A percentile compares a stretch with the other conserved stretches of the same genome.
Conservation (phyloP, 1,139 yeast species). For the Pichia sp. region DNA sequence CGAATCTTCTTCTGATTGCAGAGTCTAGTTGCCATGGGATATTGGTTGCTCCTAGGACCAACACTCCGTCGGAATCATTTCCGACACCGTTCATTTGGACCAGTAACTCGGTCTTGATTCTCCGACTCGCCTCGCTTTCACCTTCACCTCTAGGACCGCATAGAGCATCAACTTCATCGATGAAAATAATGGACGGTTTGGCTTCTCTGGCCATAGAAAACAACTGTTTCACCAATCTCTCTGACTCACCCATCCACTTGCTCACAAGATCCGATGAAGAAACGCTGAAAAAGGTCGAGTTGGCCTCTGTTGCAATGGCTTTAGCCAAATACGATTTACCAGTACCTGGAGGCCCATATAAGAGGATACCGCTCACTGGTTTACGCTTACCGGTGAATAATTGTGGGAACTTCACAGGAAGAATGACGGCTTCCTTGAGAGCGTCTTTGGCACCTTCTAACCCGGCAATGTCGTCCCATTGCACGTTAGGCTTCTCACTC, state of each 20-base stretch:
- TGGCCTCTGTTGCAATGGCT: constrained; percentile 98
- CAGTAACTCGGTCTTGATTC: constrained; percentile 91
- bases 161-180: constrained; percentile 96
- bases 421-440: constrained; percentile 90
- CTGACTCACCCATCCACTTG: constrained; percentile 99
- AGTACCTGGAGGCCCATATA: constrained; percentile 98
- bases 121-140: constrained; percentile 91
- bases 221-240: constrained; percentile 87
- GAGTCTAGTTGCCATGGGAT: constrained; percentile 99
- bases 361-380: constrained; percentile 84
- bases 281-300: constrained; percentile 91
- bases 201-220: constrained; percentile 95
- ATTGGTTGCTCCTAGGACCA: constrained; percentile 95
- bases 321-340: constrained; percentile 96
- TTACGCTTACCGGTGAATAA: constrained; percentile 88
- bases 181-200: constrained; percentile 90
- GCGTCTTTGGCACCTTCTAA: constrained; percentile 94
- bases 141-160: constrained; percentile 99
- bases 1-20: constrained; percentile 95
- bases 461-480: constrained; percentile 96
- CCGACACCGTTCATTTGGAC: constrained; percentile 99
- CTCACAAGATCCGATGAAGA: constrained; percentile 91
- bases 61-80: constrained; percentile 84
- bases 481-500: constrained; percentile 86
- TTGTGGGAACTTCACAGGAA: constrained; percentile 93